A percentile compares a stretch with the other conserved stretches of the same genome.
Evolutionary conservation across 2,329 filamentous ascomycete species (phyloP).

Genomic region (Aspergillus hortae): DNA sequence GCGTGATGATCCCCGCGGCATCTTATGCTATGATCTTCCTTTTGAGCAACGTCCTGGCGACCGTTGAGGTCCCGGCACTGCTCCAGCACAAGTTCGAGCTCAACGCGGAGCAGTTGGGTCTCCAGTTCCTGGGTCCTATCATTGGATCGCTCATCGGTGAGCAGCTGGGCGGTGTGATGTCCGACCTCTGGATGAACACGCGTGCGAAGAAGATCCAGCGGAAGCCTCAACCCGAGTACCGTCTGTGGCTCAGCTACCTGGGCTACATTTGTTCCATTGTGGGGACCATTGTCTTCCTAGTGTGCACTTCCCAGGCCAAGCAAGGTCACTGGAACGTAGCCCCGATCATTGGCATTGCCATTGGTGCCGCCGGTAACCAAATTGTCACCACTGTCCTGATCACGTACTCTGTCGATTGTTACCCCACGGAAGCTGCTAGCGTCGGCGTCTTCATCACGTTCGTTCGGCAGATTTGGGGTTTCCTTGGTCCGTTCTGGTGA

Average conservation of each 20-base stretch:
- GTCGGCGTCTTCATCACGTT: slow-evolving; percentile 62
- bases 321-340: slow-evolving; percentile 52
- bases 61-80: slow-evolving; percentile 59
- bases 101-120: slow-evolving; percentile 56
- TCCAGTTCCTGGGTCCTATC: slow-evolving; percentile 58
- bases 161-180: slow-evolving; percentile 55
- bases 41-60: slow-evolving; percentile 52
- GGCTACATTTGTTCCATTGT: slow-evolving; percentile 52
- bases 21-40: slow-evolving; percentile 59
- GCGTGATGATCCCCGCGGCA: slow-evolving; percentile 51
- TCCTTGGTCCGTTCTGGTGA: slow-evolving; percentile 39
- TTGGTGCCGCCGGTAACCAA: slow-evolving; percentile 57
- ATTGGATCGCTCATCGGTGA: slow-evolving; percentile 59
- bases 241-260: slow-evolving; percentile 57
- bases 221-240: slow-evolving; percentile 50
- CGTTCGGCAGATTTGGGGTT: slow-evolving; percentile 45
- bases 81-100: slow-evolving; percentile 55
- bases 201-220: slow-evolving; percentile 28
- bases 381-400: slow-evolving; percentile 61
- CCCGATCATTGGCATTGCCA: slow-evolving; percentile 55
- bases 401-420: slow-evolving; percentile 59
- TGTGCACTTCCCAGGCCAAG: slow-evolving; percentile 49
- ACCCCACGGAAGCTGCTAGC: slow-evolving; percentile 52
- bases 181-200: slow-evolving; percentile 56
- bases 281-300: slow-evolving; percentile 56